Evolutionary conservation across 2,329 filamentous ascomycete species (phyloP).

Genomic region (Alternaria ventricosa): DNA sequence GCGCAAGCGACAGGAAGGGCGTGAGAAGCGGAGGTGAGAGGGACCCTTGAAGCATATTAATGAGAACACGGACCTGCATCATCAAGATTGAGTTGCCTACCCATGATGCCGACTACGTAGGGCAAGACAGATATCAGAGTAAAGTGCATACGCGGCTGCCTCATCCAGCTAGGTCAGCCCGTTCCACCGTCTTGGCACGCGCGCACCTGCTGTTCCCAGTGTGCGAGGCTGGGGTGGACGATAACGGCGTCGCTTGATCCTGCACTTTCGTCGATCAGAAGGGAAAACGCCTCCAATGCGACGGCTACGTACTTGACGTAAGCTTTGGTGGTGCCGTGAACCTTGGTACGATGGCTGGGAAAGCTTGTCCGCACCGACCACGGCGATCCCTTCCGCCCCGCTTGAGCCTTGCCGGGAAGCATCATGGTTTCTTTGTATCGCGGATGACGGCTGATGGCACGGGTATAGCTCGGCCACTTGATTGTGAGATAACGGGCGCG

Average conservation of each 20-base stretch:
- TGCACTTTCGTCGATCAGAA: not conserved
- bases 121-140: not conserved
- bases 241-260: not conserved
- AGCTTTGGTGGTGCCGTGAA: not conserved
- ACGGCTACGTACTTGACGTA: not conserved
- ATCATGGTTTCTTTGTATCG: not conserved
- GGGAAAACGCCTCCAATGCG: not conserved
- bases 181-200: not conserved
- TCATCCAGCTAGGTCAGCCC: not conserved
- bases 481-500: not conserved
- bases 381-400: not conserved
- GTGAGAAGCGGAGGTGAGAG: not conserved
- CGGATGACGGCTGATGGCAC: not conserved
- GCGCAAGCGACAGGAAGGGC: not conserved
- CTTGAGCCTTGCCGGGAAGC: not conserved
- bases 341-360: not conserved
- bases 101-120: not conserved
- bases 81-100: not conserved
- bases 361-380: not conserved
- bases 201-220: not conserved
- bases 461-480: not conserved
- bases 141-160: not conserved
- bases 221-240: not conserved
- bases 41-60: not conserved
- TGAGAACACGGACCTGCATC: not conserved